Evolutionary conservation across 208 protist species (phyloP), one percentile per base, ranked within the genome.

Genomic region (Leishmania tropica): DNA sequence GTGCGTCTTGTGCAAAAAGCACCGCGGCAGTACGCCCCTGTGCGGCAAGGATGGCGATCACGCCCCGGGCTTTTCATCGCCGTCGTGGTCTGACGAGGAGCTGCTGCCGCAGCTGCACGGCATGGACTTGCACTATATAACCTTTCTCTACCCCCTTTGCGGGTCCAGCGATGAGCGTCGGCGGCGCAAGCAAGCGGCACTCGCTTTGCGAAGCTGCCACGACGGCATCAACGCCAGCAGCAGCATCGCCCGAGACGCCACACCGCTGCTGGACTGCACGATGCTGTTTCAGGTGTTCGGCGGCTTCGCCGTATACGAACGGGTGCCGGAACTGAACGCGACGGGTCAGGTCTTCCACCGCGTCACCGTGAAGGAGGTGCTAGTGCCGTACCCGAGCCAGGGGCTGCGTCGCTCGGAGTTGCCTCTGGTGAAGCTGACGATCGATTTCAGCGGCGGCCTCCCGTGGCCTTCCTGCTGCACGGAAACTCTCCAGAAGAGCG

Each of bases 391-490:
- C 81, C 93, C 93, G 19, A 45, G 56, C 56, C 78, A 85, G 37
- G 85, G 85, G 15, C 83, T 96, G 45, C 84, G 83, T 2, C 84
- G 85, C 31, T 84, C 81, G 56, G 93, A 96, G 74, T 35, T 54
- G n/a, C 21, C 81, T 28, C 64, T 87, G 45, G 75, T 87, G 3
- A 86, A 82, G 37, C 79, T 73, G 42, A 84, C 84, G 24, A 40
- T 96, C 10, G 65, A 86, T 78, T 97, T 97, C 75, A 84, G 88
- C 58, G 92, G 88, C 7, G 93, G 87, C 17, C 80, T 93, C 67
- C 91, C 93, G 51, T 97, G 93, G 93, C 89, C 87, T 31, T 91
- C 92, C n/a, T 78, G 77, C 53, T 97, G 93, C 86, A 97, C 93
- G 0, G 47, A 81, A 47, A 13, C 78, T 53, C 76, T 97, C n/a